Conservation (phyloP, 192 early-diverging fungal genomes). For the Coemansia sp. region DNA sequence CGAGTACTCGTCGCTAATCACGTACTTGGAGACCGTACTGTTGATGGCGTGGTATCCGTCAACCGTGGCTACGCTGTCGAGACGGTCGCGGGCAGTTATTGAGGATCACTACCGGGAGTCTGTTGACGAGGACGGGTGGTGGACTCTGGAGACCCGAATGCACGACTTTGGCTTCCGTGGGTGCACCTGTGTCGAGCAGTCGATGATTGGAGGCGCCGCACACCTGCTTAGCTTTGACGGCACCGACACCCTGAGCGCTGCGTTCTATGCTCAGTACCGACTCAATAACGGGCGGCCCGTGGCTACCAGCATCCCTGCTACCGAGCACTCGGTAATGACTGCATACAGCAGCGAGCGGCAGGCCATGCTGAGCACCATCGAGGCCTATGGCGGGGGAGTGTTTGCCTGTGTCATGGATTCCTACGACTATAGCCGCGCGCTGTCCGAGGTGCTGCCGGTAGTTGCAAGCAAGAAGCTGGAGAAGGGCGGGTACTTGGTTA, state of each 20-base stretch:
- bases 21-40: constrained; percentile 80
- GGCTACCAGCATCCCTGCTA: constrained; percentile 78
- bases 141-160: constrained; percentile 62
- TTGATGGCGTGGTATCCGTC: constrained; percentile 87
- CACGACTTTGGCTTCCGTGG: constrained; percentile 95
- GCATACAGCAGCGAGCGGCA: constrained; percentile 66
- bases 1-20: constrained; percentile 73
- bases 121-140: constrained; percentile 61
- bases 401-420: constrained; percentile 90
- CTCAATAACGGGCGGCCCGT: constrained; percentile 74
- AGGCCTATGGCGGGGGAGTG: constrained; percentile 67
- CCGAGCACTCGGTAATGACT: constrained; percentile 91
- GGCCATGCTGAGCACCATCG: constrained; percentile 67
- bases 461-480: constrained; percentile 66
- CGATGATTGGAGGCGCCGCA: constrained; percentile 79
- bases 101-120: constrained; percentile 60
- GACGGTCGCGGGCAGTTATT: constrained; percentile 62
- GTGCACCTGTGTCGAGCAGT: constrained; percentile 82
- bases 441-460: constrained; percentile 70
- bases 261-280: constrained; percentile 73
- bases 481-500: constrained; percentile 75
- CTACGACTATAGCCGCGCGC: constrained; percentile 77
- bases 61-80: constrained; percentile 80
- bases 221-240: constrained; percentile 83
- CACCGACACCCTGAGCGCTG: constrained; percentile 76